Conservation (phyloP, 208 protist species). For the Porcisia hertigi region DNA sequence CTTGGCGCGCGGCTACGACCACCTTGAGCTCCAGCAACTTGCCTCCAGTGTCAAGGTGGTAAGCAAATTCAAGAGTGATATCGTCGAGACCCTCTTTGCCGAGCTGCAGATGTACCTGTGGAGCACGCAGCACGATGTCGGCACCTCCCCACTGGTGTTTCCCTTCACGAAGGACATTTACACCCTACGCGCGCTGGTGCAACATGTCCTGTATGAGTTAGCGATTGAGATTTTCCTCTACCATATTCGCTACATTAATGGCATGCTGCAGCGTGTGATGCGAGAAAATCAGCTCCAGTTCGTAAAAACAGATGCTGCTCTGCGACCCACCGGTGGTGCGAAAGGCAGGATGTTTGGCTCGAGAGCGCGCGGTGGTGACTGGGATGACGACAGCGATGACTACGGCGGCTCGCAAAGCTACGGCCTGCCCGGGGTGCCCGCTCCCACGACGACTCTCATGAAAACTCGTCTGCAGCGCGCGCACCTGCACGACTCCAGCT, state of each 20-base stretch:
- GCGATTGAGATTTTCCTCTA: constrained; percentile 86
- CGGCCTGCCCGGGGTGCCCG: neutral
- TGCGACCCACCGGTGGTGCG: neutral
- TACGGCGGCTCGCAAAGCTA: neutral
- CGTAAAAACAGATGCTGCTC: constrained; percentile 48
- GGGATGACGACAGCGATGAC: neutral
- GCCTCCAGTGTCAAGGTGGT: constrained; percentile 75
- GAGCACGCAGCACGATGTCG: constrained; percentile 62
- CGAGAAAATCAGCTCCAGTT: constrained; percentile 79
- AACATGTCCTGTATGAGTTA: constrained; percentile 83
- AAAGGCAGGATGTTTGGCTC: too few relatives aligned
- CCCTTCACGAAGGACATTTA: constrained; percentile 73
- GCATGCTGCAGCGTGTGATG: constrained; percentile 65
- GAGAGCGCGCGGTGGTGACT: neutral
- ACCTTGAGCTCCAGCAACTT: constrained; percentile 74
- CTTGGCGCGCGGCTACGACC: constrained; percentile 82
- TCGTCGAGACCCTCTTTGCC: constrained; percentile 88
- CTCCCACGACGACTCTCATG: constrained; percentile 20
- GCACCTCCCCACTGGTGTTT: constrained; percentile 40
- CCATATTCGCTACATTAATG: constrained; percentile 66
- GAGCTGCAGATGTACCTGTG: constrained; percentile 87
- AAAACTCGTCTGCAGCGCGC: constrained; percentile 8
- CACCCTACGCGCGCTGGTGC: constrained; percentile 67
- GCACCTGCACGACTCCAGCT: constrained; percentile 12
- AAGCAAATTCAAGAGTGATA: constrained; percentile 92